Evolutionary conservation across 2,329 filamentous ascomycete species (phyloP).

Genomic region (Cladophialophora psammophila): DNA sequence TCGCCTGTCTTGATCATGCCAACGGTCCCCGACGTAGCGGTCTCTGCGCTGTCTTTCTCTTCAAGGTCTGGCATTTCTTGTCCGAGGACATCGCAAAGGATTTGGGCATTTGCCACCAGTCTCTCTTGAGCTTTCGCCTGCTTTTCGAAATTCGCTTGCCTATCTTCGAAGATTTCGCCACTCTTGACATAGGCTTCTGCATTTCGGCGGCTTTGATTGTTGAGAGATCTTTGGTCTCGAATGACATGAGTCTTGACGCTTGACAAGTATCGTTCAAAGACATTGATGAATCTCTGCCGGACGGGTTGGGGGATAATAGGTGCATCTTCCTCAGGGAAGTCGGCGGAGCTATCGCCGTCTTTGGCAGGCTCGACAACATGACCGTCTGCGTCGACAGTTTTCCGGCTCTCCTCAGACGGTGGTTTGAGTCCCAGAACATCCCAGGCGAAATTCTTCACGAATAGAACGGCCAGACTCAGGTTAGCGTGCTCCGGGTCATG

Average conservation of each 20-base stretch:
- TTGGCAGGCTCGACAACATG: conserved; percentile 61
- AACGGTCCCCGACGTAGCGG: conserved; percentile 76
- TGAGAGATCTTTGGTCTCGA: conserved; percentile 89
- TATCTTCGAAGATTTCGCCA: conserved; percentile 96
- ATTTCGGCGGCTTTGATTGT: conserved; percentile 87
- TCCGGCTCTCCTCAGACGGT: conserved; percentile 77
- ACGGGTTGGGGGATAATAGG: conserved; percentile 78
- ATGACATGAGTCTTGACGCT: conserved; percentile 88
- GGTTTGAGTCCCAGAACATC: conserved; percentile 85
- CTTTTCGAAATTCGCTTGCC: conserved; percentile 94
- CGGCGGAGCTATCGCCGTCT: conserved; percentile 56
- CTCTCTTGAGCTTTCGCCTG: conserved; percentile 91
- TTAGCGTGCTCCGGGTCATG: conserved; percentile 94
- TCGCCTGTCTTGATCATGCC: conserved; percentile 93
- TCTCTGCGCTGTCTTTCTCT: conserved; percentile 76
- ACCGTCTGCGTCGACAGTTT: conserved; percentile 82
- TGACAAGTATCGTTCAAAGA: conserved; percentile 87
- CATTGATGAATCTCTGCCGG: conserved; percentile 83
- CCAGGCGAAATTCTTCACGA: conserved; percentile 96
- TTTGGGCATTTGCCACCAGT: conserved; percentile 85
- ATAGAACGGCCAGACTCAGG: conserved; percentile 87
- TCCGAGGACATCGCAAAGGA: conserved; percentile 85
- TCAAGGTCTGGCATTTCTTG: conserved; percentile 93
- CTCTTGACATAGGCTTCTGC: conserved; percentile 98
- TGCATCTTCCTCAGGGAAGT: conserved; percentile 64